Conservation (phyloP, 1,284 basidiomycete species). For the Paramarasmius palmivorus region DNA sequence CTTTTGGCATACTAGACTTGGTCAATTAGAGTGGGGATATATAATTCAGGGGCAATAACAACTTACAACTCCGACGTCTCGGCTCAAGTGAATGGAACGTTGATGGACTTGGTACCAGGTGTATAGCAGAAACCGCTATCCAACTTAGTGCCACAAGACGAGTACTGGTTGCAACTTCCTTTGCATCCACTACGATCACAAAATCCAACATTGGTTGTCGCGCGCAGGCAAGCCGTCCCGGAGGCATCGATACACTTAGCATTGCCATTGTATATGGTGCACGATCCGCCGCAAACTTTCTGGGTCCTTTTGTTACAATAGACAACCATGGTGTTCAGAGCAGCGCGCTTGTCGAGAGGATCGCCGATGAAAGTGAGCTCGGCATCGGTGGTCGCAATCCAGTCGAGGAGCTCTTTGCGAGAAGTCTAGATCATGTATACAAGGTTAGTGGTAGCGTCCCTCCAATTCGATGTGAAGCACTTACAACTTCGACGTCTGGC, state of each 20-base stretch:
- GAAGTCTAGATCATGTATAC: background rate
- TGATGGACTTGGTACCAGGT: conserved; percentile 25
- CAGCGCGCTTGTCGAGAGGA: conserved; percentile 14
- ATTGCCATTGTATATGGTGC: conserved; percentile 25
- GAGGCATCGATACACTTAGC: conserved; percentile 23
- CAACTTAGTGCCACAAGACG: conserved; percentile 19
- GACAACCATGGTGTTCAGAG: conserved; percentile 20
- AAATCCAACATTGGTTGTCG: conserved; percentile 26
- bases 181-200: conserved; percentile 22
- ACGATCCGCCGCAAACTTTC: conserved; percentile 23
- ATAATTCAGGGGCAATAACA: too few species aligned
- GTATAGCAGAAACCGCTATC: conserved; percentile 24
- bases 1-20: too few species aligned
- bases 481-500: background rate
- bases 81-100: background rate
- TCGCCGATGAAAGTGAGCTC: conserved; percentile 25
- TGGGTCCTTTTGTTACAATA: conserved; percentile 20
- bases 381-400: conserved; percentile 25
- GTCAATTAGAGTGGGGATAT: too few species aligned
- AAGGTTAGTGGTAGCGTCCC: background rate
- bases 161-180: conserved; percentile 23
- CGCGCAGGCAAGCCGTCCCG: conserved; percentile 24
- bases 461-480: background rate
- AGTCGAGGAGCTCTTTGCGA: conserved; percentile 9
- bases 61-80: too few species aligned